Evolutionary conservation across 768 basidiomycete species (phyloP).

Genomic region (Mycena latifolia): DNA sequence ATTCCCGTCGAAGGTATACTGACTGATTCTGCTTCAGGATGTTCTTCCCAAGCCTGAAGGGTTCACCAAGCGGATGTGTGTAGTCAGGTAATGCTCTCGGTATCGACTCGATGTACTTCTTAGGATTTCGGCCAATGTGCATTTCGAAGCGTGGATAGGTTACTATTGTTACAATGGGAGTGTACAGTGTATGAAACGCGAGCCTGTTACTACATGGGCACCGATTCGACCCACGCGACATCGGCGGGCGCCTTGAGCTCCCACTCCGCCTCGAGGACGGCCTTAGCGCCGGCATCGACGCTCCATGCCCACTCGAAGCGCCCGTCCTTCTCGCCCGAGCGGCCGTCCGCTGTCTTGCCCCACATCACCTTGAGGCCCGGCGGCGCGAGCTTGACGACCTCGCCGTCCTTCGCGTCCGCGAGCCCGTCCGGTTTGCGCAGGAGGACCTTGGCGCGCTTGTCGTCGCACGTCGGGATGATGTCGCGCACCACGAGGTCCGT

Average conservation of each 20-base stretch:
- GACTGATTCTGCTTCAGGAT: conserved; percentile 55
- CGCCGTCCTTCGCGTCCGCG: conserved; percentile 57
- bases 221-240: conserved; percentile 42
- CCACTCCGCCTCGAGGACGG: conserved; percentile 62
- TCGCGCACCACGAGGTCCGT: conserved; percentile 60
- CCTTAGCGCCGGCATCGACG: conserved; percentile 56
- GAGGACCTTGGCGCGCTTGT: conserved; percentile 57
- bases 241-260: conserved; percentile 61
- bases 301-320: conserved; percentile 66
- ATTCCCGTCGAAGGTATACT: no score
- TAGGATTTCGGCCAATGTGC: conserved; percentile 35
- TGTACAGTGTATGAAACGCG: neutral
- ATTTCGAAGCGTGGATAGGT: conserved; percentile 35
- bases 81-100: neutral
- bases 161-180: no score
- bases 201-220: conserved; percentile 9
- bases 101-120: neutral
- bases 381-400: conserved; percentile 46
- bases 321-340: conserved; percentile 67
- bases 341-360: conserved; percentile 54
- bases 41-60: conserved; percentile 77
- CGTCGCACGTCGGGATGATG: conserved; percentile 56
- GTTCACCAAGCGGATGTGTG: conserved; percentile 56
- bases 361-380: conserved; percentile 48
- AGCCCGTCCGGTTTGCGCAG: conserved; percentile 61